Percentiles rank a stretch among this genome's conserved stretches.
phyloP scores from a whole-genome alignment of 139 green algal species.

The Chlamydomonas schloesseri region DNA sequence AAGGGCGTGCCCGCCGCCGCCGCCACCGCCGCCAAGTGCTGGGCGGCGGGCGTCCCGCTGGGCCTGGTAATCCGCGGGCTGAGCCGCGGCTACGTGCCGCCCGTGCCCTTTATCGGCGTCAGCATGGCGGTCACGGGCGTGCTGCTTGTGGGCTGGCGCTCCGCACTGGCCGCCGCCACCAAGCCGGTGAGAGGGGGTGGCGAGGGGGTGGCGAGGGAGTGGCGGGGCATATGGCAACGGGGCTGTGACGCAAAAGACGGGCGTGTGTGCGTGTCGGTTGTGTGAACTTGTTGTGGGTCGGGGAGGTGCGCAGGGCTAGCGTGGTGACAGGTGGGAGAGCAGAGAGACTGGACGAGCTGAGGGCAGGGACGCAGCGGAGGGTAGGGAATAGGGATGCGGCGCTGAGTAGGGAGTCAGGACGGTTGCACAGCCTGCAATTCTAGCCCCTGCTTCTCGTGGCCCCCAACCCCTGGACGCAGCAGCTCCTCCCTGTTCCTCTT shows the following conservation, averaged over 20 bases:
- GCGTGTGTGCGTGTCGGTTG: neutral
- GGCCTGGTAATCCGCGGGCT: constrained; percentile 73
- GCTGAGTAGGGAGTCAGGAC: no score
- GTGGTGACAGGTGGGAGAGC: neutral
- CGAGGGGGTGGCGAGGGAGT: no score
- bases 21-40: constrained; percentile 73
- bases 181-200: constrained; percentile 26
- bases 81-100: constrained; percentile 74
- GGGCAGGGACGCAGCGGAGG: no score
- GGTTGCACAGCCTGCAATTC: no score
- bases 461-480: no score
- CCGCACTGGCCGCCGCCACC: constrained; percentile 62
- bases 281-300: neutral
- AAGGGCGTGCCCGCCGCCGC: constrained; percentile 59
- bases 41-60: constrained; percentile 74
- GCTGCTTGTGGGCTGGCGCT: constrained; percentile 80
- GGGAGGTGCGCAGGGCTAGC: neutral
- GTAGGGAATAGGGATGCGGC: no score
- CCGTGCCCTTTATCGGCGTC: constrained; percentile 80
- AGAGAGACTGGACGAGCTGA: neutral
- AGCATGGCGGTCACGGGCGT: constrained; percentile 70
- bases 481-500: no score
- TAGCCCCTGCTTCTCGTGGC: no score
- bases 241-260: neutral
- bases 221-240: neutral